These are phyloP conservation scores for Fusarium sp. DNA, from an alignment of 2,329 filamentous ascomycete species.

Conservation along the genomic window DNA sequence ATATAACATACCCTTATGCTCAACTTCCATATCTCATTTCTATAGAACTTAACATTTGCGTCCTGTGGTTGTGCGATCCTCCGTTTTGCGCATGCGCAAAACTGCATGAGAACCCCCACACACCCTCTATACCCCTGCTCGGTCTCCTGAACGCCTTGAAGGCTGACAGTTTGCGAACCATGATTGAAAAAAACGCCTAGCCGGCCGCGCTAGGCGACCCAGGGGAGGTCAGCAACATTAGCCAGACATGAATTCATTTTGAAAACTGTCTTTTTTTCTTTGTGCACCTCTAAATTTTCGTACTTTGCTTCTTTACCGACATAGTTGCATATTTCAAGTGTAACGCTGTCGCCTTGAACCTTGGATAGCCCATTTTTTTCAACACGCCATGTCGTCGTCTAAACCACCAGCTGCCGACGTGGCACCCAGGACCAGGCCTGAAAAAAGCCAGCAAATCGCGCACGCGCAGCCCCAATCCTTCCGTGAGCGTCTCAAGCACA, in stretches of 20 bases:
- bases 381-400: neutral
- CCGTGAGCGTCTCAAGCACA: conserved; percentile 11
- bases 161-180: conserved; percentile 1
- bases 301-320: neutral
- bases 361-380: neutral
- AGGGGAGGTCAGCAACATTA: neutral
- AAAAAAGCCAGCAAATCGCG: neutral
- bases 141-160: neutral
- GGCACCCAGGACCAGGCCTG: neutral
- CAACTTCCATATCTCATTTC: neutral
- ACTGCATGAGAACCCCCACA: neutral
- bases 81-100: conserved; percentile 11
- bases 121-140: neutral
- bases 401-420: neutral
- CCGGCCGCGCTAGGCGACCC: neutral
- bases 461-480: conserved; percentile 10
- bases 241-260: neutral
- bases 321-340: neutral
- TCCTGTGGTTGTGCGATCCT: neutral
- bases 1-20: neutral
- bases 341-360: neutral
- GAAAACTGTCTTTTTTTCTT: neutral
- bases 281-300: neutral
- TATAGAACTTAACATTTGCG: neutral
- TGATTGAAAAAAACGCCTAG: neutral